phyloP scores from a whole-genome alignment of 1,284 basidiomycete species.

The Cryptococcus sp. region DNA sequence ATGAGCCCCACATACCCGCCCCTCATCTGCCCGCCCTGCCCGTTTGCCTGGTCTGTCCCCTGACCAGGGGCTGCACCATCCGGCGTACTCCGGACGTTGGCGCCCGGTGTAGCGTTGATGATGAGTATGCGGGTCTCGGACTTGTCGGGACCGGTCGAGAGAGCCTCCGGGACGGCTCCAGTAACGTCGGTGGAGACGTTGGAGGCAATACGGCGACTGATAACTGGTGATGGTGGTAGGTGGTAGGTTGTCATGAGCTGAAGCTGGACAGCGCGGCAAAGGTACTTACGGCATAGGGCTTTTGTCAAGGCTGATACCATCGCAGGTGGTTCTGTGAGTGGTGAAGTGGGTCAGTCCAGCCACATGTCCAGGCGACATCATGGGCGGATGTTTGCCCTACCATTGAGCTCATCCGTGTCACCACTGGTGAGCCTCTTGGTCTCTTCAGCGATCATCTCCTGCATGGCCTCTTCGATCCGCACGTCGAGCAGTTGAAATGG shows the following conservation, averaged over 20 bases:
- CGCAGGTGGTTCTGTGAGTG: constrained; percentile 55
- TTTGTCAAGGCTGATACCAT: constrained; percentile 84
- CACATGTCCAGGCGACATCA: not conserved
- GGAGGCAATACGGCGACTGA: constrained; percentile 67
- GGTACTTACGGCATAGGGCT: constrained; percentile 79
- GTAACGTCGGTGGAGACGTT: constrained; percentile 9
- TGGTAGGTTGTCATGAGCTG: not conserved
- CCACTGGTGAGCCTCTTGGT: constrained; percentile 56
- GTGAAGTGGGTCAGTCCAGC: not conserved
- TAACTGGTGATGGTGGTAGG: constrained; percentile 56
- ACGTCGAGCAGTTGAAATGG: constrained; percentile 63
- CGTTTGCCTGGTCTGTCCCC: constrained; percentile 6
- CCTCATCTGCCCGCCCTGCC: constrained; percentile 53
- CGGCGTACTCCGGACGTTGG: constrained; percentile 10
- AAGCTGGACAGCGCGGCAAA: constrained; percentile 2
- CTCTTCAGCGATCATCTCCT: constrained; percentile 61
- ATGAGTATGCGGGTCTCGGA: constrained; percentile 82
- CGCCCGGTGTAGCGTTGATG: constrained; percentile 76
- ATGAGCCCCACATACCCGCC: constrained; percentile 77
- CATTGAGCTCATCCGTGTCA: constrained; percentile 54
- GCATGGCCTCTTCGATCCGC: constrained; percentile 64
- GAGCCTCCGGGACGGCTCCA: constrained; percentile 16
- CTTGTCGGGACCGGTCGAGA: constrained; percentile 52
- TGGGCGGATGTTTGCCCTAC: constrained; percentile 18
- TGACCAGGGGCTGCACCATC: not conserved